Conservation (phyloP, 106 monocot species). For the Acorus gramineus region DNA sequence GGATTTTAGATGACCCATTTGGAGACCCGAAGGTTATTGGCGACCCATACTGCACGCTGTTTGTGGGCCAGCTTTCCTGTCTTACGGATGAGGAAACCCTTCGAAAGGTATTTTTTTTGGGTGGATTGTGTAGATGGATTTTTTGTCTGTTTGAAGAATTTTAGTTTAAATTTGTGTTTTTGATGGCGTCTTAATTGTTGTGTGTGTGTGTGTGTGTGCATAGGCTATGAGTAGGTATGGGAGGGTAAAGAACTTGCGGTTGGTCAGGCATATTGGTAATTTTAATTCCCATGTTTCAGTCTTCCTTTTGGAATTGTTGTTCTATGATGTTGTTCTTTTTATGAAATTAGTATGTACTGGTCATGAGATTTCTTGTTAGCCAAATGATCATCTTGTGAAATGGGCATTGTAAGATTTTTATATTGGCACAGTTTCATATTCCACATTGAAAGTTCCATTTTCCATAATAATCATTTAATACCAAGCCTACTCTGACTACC, state of each 20-base stretch:
- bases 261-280: conserved; percentile 85
- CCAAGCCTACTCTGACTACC: too few species aligned
- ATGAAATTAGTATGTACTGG: too few species aligned
- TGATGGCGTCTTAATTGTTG: conserved; percentile 3
- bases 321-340: neutral
- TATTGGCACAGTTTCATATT: too few species aligned
- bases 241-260: conserved; percentile 70
- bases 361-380: too few species aligned
- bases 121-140: too few species aligned
- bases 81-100: conserved; percentile 67
- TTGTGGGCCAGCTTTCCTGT: conserved; percentile 74
- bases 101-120: conserved; percentile 31
- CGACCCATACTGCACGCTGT: conserved; percentile 81
- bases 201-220: conserved; percentile 4
- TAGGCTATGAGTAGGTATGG: conserved; percentile 86
- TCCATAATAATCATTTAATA: too few species aligned
- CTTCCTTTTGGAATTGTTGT: neutral
- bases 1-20: conserved; percentile 66
- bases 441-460: too few species aligned
- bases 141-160: too few species aligned
- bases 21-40: conserved; percentile 82
- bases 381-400: too few species aligned
- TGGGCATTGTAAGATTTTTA: too few species aligned
- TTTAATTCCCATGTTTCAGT: neutral
- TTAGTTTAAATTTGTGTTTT: neutral